Conservation (phyloP, 2,329 filamentous ascomycete species). For the Ciborinia camelliae region DNA sequence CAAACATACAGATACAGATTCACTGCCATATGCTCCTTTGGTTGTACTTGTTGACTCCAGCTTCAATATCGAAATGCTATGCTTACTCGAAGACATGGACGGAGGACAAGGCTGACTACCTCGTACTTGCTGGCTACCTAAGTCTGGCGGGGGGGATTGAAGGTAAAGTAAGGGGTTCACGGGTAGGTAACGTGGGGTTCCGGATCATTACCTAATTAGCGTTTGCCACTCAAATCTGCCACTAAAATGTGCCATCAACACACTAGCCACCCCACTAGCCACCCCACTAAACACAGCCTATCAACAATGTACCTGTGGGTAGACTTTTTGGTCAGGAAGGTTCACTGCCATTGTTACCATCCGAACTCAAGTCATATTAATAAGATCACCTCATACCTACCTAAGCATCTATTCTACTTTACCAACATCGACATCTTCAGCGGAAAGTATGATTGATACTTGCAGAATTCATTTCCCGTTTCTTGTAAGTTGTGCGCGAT, state of each 20-base stretch:
- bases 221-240: neutral
- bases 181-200: too few relatives aligned
- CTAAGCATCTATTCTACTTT: neutral
- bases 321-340: too few relatives aligned
- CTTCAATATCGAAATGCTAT: too few relatives aligned
- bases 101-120: too few relatives aligned
- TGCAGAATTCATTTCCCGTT: neutral
- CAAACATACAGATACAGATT: too few relatives aligned
- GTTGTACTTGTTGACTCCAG: neutral
- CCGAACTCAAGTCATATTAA: neutral
- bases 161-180: too few relatives aligned
- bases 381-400: neutral
- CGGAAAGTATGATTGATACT: constrained; percentile 1
- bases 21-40: neutral
- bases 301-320: too few relatives aligned
- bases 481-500: neutral
- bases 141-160: too few relatives aligned
- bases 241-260: neutral
- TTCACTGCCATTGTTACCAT: too few relatives aligned
- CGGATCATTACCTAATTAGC: too few relatives aligned
- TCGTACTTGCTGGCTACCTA: too few relatives aligned
- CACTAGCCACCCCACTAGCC: neutral
- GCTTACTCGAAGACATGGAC: too few relatives aligned
- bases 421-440: neutral
- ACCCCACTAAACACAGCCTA: neutral